Conservation (phyloP, 148 eudicot genomes). For the Nepenthes mirabilis region DNA sequence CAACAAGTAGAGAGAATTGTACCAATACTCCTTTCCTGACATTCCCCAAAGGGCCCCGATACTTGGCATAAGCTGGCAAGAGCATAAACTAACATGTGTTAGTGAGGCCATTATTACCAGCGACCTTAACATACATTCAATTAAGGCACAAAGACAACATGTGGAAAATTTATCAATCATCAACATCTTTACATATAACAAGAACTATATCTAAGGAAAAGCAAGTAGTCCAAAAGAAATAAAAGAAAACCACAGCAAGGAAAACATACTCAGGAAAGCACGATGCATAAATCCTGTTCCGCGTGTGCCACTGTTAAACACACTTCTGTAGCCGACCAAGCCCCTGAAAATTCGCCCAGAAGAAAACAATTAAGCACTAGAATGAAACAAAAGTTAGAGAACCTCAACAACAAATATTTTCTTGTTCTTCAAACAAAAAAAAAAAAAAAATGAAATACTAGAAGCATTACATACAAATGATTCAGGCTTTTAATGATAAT, state of each 20-base stretch:
- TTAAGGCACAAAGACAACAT: background rate
- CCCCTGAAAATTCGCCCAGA: constrained; percentile 53
- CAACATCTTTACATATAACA: background rate
- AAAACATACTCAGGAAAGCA: constrained; percentile 72
- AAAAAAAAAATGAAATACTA: background rate
- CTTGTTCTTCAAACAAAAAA: background rate
- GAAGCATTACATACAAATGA: no score
- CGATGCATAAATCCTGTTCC: constrained; percentile 99
- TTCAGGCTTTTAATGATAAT: no score
- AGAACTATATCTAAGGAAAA: constrained; percentile 1
- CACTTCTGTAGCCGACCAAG: constrained; percentile 97
- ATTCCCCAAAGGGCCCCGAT: constrained; percentile 90
- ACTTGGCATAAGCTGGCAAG: constrained; percentile 72
- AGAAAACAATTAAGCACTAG: no score
- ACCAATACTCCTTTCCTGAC: constrained; percentile 99
- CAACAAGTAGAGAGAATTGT: constrained; percentile 4
- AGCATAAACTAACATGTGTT: background rate
- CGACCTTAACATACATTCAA: background rate
- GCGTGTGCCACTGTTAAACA: constrained; percentile 88
- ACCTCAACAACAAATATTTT: no score
- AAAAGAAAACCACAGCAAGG: constrained; percentile 3
- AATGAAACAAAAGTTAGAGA: no score
- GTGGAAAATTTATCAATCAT: background rate
- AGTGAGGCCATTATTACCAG: background rate
- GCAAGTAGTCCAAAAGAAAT: background rate